A percentile compares a stretch with the other conserved stretches of the same genome.
These are phyloP conservation scores for Populus tomentosa DNA, from an alignment of 441 rosid species.

Conservation along the genomic window DNA sequence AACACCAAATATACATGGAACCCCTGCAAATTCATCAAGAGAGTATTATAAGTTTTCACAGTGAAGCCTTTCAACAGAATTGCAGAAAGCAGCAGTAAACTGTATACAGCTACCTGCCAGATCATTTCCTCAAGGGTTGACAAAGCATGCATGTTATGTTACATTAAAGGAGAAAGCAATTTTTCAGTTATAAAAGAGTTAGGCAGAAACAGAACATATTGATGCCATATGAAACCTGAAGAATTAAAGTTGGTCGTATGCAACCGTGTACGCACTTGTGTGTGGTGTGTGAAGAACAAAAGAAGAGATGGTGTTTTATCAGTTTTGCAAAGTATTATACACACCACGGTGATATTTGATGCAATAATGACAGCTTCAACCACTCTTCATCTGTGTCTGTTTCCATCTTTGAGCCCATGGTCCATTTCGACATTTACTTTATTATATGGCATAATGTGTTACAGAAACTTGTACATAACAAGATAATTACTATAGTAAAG, in stretches of 20 bases:
- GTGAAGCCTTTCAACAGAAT: conserved; percentile 1
- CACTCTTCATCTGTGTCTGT: neutral
- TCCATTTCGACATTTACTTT: neutral
- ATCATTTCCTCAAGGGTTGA: neutral
- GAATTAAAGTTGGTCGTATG: neutral
- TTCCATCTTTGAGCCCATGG: neutral
- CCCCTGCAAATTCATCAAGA: conserved; percentile 43
- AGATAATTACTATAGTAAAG: neutral
- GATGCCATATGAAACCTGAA: neutral
- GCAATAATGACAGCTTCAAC: neutral
- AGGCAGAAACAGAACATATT: neutral
- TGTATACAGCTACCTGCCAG: neutral
- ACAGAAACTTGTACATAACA: neutral
- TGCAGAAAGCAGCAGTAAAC: neutral
- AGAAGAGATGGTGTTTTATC: neutral
- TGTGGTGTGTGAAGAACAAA: neutral
- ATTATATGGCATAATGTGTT: neutral
- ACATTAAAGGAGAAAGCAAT: neutral
- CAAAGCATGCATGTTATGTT: neutral
- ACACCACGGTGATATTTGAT: neutral
- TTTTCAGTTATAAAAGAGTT: neutral
- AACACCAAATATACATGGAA: conserved; percentile 90
- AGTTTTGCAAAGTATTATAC: too few relatives aligned
- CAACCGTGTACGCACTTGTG: neutral
- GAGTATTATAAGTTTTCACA: conserved; percentile 1